These are phyloP conservation scores for Alectoria sarmentosa DNA, from an alignment of 495 filamentous ascomycete genomes.

Conservation along the genomic window DNA sequence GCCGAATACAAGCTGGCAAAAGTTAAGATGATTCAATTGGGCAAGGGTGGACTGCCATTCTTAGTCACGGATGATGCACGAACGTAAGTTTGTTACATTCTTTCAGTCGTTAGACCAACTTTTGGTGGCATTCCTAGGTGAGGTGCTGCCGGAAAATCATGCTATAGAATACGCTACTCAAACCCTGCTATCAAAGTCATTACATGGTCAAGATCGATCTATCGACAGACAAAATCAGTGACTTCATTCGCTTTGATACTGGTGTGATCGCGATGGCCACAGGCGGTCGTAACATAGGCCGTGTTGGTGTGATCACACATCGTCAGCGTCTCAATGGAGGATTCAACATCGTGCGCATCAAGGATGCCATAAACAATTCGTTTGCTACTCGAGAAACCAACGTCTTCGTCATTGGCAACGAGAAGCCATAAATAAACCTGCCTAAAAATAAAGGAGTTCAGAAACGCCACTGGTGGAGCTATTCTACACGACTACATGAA, in stretches of 20 bases:
- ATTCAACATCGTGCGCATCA: constrained; percentile 99
- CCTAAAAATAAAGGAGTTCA: constrained; percentile 99
- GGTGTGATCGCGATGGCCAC: constrained; percentile 96
- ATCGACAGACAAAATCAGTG: constrained; percentile 89
- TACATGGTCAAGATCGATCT: constrained; percentile 99
- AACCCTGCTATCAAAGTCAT: constrained; percentile 96
- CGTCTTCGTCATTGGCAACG: constrained; percentile 94
- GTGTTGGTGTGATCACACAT: constrained; percentile 99
- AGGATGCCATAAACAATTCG: constrained; percentile 98
- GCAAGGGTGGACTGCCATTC: constrained; percentile 99
- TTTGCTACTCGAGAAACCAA: constrained; percentile 98
- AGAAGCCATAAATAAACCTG: constrained; percentile 97
- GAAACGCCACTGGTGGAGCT: constrained; percentile 41
- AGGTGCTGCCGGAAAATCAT: constrained; percentile 25
- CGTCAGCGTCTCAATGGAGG: constrained; percentile 99
- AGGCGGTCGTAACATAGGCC: constrained; percentile 99
- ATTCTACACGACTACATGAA: constrained; percentile 4
- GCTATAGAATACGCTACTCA: constrained; percentile 92
- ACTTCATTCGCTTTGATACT: constrained; percentile 96
- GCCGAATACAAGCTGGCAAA: constrained; percentile 99
- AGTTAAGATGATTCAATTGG: constrained; percentile 98
- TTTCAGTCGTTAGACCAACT: constrained; percentile 99
- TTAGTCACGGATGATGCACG: constrained; percentile 99
- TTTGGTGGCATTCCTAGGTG: constrained; percentile 58
- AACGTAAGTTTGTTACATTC: constrained; percentile 94